Evolutionary conservation across 768 basidiomycete genomes (phyloP), one percentile per base, ranked within the genome.

Genomic region (Zangia roseola): DNA sequence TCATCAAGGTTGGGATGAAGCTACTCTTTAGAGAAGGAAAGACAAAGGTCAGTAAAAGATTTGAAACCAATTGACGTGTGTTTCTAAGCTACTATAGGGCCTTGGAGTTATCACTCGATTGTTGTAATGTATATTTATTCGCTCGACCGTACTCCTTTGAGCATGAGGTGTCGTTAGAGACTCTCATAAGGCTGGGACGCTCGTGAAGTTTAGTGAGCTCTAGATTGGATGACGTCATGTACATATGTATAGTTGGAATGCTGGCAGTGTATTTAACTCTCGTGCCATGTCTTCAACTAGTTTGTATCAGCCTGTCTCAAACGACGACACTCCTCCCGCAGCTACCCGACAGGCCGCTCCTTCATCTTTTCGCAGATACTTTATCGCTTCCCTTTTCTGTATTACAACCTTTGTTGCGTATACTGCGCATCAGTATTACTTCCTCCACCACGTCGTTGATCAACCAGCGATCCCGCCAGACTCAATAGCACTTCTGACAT

Each of bases 11-110:
- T 57, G 94, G 94, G 23, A 91, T 91, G 86, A 92, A 94, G 69
- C 74, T 95, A 20, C 70, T 99, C 12, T 94, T 98, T 67, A 77
- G 95, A 34, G 97, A 98, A 69, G 95, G 94, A 4, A 93, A 92
- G 74, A 97, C 94, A 1, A 97, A 97, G 77, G 93, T 85, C 43
- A 28, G 74, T 61, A 17, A 23, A 37, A 36, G 40, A 40, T 36
- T 17, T 25, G 14, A 41, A 31, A 55, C 33, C 35, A 17, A n/a
- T n/a, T 10, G 44, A n/a, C 10, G 19, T 40, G 38, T 40, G 33
- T 42, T 48, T 38, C 23, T 38, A 17, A 6, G 39, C 21, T 45
- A 3, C 50, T 25, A 5, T 43, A 91, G 88, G 88, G 88, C 14
- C 77, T 91, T 48, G 88, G 88, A 10, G 85, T 89, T 12, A 80